These are phyloP conservation scores for Wickerhamomyces tratensis DNA, from an alignment of 805 yeast genomes.

Conservation along the genomic window DNA sequence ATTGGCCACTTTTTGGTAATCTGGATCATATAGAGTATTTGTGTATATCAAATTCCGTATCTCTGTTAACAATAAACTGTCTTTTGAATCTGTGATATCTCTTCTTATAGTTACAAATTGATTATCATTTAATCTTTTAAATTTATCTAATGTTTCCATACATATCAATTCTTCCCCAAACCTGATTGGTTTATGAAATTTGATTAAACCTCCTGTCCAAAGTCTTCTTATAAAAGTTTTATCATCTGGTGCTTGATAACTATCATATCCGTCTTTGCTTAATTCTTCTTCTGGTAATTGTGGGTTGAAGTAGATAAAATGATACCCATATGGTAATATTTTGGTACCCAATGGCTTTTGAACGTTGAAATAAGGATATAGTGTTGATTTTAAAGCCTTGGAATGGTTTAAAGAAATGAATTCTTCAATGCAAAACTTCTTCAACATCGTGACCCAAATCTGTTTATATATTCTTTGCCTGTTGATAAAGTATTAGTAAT, in stretches of 20 bases:
- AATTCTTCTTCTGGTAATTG: slow-evolving; percentile 33
- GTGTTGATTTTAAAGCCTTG: slow-evolving; percentile 9
- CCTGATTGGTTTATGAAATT: slow-evolving; percentile 25
- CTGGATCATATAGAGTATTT: slow-evolving; percentile 18
- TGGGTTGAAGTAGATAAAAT: slow-evolving; percentile 62
- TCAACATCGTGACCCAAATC: neutral
- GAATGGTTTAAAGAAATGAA: neutral
- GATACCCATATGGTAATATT: slow-evolving; percentile 42
- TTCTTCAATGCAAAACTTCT: neutral
- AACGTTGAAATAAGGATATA: slow-evolving; percentile 16
- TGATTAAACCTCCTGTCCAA: slow-evolving; percentile 71
- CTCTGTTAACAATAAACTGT: slow-evolving; percentile 34
- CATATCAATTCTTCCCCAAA: slow-evolving; percentile 35
- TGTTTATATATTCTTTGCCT: no score
- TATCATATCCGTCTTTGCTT: slow-evolving; percentile 72
- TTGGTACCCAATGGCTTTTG: slow-evolving; percentile 11
- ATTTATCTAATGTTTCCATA: slow-evolving; percentile 38
- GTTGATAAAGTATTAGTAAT: no score
- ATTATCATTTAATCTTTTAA: slow-evolving; percentile 25
- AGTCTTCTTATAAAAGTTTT: slow-evolving; percentile 44
- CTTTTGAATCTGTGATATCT: slow-evolving; percentile 23
- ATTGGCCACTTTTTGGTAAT: slow-evolving; percentile 15
- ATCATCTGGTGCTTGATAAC: slow-evolving; percentile 36
- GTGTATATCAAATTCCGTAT: slow-evolving; percentile 55
- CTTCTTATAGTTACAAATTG: slow-evolving; percentile 50